Conservation (phyloP, 768 basidiomycete genomes). For the Russula abietina region DNA sequence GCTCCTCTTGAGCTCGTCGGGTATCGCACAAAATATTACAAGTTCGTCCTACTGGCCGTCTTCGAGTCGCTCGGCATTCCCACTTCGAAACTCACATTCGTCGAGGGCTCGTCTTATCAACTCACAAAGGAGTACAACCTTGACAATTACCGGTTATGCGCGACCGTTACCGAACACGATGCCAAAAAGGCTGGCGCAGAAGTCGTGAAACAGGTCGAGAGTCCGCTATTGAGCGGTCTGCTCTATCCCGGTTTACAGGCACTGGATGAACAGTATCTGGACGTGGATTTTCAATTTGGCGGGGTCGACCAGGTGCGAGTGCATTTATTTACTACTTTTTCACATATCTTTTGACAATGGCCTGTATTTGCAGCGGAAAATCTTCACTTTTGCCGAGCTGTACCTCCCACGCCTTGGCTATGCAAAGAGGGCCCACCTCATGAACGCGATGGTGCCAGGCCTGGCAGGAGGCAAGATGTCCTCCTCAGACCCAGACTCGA, state of each 20-base stretch:
- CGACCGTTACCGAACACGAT: constrained; percentile 92
- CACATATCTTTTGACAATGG: background rate
- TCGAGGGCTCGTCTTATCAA: constrained; percentile 90
- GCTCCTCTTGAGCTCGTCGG: constrained; percentile 89
- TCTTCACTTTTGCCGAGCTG: constrained; percentile 95
- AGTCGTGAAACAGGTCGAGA: constrained; percentile 96
- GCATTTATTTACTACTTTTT: background rate
- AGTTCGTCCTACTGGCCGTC: constrained; percentile 71
- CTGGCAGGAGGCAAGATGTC: constrained; percentile 97
- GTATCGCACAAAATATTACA: constrained; percentile 87
- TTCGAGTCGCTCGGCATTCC: constrained; percentile 90
- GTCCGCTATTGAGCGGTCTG: constrained; percentile 82
- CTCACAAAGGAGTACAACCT: constrained; percentile 86
- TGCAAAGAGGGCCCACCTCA: constrained; percentile 89
- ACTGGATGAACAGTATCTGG: constrained; percentile 95
- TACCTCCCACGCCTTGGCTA: constrained; percentile 94
- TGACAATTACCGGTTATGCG: constrained; percentile 88
- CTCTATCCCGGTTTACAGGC: constrained; percentile 97
- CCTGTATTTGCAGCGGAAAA: constrained; percentile 67
- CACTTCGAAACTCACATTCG: constrained; percentile 72
- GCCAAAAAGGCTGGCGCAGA: constrained; percentile 98
- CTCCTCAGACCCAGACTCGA: constrained; percentile 93
- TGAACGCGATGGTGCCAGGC: constrained; percentile 98
- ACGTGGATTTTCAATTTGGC: constrained; percentile 95
- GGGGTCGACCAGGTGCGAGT: constrained; percentile 86